phyloP scores from a whole-genome alignment of 202 grass and related monocot species.

The Alloteropsis angusta region DNA sequence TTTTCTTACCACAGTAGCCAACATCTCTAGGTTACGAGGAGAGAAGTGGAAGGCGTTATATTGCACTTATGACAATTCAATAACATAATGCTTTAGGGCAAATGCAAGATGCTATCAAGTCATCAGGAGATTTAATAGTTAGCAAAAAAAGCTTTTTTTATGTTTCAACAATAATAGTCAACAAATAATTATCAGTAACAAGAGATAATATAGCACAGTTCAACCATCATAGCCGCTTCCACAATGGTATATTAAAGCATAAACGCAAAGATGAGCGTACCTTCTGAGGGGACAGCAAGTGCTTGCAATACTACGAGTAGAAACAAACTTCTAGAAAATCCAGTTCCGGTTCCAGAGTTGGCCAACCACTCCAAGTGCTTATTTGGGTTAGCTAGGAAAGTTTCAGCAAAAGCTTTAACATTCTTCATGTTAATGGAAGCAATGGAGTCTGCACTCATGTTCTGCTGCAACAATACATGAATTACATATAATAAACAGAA shows the following conservation, averaged over 20 bases:
- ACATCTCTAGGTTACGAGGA: neutral
- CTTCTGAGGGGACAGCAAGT: constrained; percentile 44
- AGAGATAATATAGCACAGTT: neutral
- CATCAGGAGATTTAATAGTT: neutral
- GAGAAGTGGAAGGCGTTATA: neutral
- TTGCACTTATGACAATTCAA: neutral
- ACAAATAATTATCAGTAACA: neutral
- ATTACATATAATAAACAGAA: constrained; percentile 15
- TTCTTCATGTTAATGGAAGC: constrained; percentile 69
- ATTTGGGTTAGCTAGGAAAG: constrained; percentile 45
- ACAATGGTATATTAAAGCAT: constrained; percentile 21
- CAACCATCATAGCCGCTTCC: neutral
- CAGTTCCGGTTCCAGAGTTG: constrained; percentile 45
- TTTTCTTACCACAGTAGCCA: neutral
- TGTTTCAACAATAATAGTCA: neutral
- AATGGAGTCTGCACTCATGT: constrained; percentile 40
- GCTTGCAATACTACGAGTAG: constrained; percentile 69
- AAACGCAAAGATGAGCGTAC: constrained; percentile 31
- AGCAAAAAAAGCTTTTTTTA: neutral
- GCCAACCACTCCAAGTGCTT: constrained; percentile 61
- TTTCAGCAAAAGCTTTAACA: constrained; percentile 60
- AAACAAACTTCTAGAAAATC: constrained; percentile 57
- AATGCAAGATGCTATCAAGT: constrained; percentile 4
- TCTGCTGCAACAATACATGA: constrained; percentile 37
- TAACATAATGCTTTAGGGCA: neutral